A percentile compares a stretch with the other conserved stretches of the same genome.
phyloP scores from a whole-genome alignment of 2,329 filamentous ascomycete genomes.

The Penicillium brasilianum region DNA sequence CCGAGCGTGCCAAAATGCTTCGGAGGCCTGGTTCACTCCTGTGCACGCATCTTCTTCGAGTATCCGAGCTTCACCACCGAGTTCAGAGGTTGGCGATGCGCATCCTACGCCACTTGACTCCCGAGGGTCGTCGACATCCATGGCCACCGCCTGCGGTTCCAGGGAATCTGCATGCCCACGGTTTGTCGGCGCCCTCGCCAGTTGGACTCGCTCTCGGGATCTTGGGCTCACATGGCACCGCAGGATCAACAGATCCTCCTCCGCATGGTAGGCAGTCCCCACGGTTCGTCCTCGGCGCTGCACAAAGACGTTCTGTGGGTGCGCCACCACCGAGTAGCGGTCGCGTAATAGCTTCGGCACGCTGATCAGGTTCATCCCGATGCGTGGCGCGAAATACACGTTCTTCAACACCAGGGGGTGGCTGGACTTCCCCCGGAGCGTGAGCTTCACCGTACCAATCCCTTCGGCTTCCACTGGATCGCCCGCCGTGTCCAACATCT shows the following conservation, averaged over 20 bases:
- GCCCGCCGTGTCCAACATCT: background rate
- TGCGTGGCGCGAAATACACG: background rate
- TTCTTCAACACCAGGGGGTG: no score
- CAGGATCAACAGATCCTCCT: background rate
- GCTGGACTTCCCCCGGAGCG: no score
- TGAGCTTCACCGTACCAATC: background rate
- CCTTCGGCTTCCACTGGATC: background rate
- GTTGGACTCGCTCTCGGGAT: background rate
- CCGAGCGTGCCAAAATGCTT: background rate
- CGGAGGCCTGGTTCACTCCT: background rate
- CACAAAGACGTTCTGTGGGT: background rate
- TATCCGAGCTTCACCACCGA: background rate
- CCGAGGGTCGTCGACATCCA: background rate
- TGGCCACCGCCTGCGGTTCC: background rate
- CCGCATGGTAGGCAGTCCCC: background rate
- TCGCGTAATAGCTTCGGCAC: background rate
- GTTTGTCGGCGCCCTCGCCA: background rate
- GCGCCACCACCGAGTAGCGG: background rate
- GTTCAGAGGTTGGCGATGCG: background rate
- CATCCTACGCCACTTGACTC: background rate
- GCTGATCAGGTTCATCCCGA: background rate
- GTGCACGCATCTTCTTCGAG: background rate
- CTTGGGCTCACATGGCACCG: background rate
- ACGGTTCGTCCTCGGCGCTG: background rate
- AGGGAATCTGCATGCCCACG: background rate